phyloP scores from a whole-genome alignment of 495 filamentous ascomycete species.

The Letharia columbiana region DNA sequence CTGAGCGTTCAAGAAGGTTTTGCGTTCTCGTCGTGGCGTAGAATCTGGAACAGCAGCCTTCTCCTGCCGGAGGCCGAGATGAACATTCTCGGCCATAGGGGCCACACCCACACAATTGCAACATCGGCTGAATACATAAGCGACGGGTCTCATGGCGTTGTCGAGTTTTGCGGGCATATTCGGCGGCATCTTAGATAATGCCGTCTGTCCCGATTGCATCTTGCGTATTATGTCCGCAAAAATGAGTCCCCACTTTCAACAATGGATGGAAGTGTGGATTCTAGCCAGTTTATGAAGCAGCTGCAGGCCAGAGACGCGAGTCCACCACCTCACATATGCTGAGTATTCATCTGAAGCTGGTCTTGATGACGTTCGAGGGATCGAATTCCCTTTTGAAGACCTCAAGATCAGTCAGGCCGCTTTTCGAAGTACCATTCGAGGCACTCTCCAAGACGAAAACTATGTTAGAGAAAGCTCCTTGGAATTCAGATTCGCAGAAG shows the following conservation, averaged over 20 bases:
- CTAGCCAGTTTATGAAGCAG: not conserved
- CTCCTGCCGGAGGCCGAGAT: not conserved
- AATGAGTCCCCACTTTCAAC: not conserved
- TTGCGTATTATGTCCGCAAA: not conserved
- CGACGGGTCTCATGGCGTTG: not conserved
- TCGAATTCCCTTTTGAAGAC: constrained; percentile 35
- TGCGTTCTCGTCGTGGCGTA: not conserved
- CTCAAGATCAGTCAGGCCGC: constrained; percentile 31
- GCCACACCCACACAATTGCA: constrained; percentile 2
- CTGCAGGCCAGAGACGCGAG: not conserved
- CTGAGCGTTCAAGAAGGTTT: not conserved
- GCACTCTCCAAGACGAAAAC: constrained; percentile 58
- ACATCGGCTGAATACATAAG: not conserved
- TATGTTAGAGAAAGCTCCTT: constrained; percentile 57
- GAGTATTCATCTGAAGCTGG: constrained; percentile 18
- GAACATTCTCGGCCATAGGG: not conserved
- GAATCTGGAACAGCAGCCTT: not conserved
- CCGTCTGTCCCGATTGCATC: not conserved
- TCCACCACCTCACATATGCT: not conserved
- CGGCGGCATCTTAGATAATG: not conserved
- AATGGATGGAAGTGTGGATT: not conserved
- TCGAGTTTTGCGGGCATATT: not conserved
- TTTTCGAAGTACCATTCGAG: constrained; percentile 23
- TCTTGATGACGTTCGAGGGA: constrained; percentile 32
- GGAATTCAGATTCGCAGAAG: constrained; percentile 55